phyloP scores from a whole-genome alignment of 176 grass and related monocot genomes.

The Alopecurus myosuroides region DNA sequence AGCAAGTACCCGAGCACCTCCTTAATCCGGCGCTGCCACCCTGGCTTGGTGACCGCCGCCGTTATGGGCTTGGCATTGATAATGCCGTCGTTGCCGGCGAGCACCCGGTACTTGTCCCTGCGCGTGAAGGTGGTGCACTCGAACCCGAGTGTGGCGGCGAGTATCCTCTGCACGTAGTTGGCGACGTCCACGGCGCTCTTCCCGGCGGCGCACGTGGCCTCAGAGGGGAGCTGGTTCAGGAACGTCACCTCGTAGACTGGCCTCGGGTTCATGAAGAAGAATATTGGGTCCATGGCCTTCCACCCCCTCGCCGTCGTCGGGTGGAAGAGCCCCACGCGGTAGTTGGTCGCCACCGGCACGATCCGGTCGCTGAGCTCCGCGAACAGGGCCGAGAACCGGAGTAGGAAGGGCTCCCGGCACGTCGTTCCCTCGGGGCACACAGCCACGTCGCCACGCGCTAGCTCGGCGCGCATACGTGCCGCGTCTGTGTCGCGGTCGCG shows the following conservation, averaged over 20 bases:
- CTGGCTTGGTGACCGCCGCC: background rate
- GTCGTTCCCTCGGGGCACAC: conserved; percentile 97
- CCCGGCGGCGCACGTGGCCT: conserved; percentile 69
- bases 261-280: conserved; percentile 98
- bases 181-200: conserved; percentile 79
- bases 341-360: conserved; percentile 85
- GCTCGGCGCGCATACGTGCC: conserved; percentile 42
- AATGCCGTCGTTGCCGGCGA: conserved; percentile 75
- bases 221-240: conserved; percentile 71
- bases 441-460: conserved; percentile 59
- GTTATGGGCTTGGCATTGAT: conserved; percentile 34
- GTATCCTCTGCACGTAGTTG: conserved; percentile 90
- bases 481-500: conserved; percentile 52
- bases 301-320: conserved; percentile 88
- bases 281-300: conserved; percentile 99
- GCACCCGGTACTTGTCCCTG: conserved; percentile 90
- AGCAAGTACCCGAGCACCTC: conserved; percentile 48
- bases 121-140: conserved; percentile 93
- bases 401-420: conserved; percentile 87
- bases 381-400: conserved; percentile 89
- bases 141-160: conserved; percentile 82
- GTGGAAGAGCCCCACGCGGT: conserved; percentile 84
- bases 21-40: conserved; percentile 20
- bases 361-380: conserved; percentile 95
- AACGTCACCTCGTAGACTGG: conserved; percentile 93